These are phyloP conservation scores for Massospora cicadina DNA, from an alignment of 371 early-diverging fungal species.

Conservation along the genomic window DNA sequence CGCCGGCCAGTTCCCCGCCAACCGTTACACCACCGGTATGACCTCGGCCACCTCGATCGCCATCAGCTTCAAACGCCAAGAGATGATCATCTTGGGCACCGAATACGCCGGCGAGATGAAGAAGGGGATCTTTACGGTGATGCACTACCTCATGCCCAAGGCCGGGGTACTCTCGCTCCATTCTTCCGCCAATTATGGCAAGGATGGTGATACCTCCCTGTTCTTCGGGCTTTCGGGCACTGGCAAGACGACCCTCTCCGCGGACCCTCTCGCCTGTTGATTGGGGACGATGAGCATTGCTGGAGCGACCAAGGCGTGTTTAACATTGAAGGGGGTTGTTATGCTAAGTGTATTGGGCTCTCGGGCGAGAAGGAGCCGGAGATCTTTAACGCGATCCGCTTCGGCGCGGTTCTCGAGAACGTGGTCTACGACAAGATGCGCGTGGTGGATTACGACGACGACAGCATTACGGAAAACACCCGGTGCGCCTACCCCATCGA, in stretches of 20 bases:
- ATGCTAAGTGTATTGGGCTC: slow-evolving; percentile 91
- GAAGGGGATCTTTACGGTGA: slow-evolving; percentile 93
- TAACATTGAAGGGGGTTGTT: slow-evolving; percentile 98
- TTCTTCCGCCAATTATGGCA: slow-evolving; percentile 90
- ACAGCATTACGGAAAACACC: slow-evolving; percentile 85
- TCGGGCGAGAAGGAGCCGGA: slow-evolving; percentile 94
- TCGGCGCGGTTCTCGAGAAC: slow-evolving; percentile 90
- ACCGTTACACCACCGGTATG: slow-evolving; percentile 92
- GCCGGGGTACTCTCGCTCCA: slow-evolving; percentile 90
- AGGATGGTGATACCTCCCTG: slow-evolving; percentile 77
- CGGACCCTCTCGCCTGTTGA: slow-evolving; percentile 82
- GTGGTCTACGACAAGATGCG: slow-evolving; percentile 73
- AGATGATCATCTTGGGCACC: slow-evolving; percentile 86
- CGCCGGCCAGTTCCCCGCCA: slow-evolving; percentile 91
- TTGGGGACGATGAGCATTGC: slow-evolving; percentile 98
- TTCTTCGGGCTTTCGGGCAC: slow-evolving; percentile 97
- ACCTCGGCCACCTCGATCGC: slow-evolving; percentile 83
- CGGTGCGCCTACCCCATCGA: slow-evolving; percentile 96
- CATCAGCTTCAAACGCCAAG: slow-evolving; percentile 63
- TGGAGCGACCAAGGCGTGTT: slow-evolving; percentile 92
- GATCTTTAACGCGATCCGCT: slow-evolving; percentile 88
- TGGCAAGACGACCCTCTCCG: slow-evolving; percentile 93
- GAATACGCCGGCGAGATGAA: slow-evolving; percentile 99
- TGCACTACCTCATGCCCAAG: slow-evolving; percentile 97
- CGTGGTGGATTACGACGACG: slow-evolving; percentile 71